phyloP scores from a whole-genome alignment of 2,329 filamentous ascomycete genomes.

The Penicillium sp. region DNA sequence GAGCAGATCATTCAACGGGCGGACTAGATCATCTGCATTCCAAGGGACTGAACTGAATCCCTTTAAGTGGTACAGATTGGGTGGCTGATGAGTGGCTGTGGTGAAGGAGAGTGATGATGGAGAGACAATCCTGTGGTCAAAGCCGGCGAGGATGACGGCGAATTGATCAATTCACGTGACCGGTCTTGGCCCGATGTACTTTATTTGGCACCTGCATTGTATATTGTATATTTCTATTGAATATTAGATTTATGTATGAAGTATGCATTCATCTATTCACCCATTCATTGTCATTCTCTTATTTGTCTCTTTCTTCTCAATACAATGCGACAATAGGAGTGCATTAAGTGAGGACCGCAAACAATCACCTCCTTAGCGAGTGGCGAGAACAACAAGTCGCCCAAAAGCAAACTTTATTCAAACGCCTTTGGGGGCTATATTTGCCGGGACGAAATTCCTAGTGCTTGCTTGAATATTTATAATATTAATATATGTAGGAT shows the following conservation, averaged over 20 bases:
- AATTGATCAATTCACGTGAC: conserved; percentile 11
- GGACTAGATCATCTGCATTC: conserved; percentile 37
- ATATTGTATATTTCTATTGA: neutral
- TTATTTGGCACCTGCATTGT: conserved; percentile 12
- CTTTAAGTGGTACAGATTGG: conserved; percentile 13
- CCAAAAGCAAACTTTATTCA: neutral
- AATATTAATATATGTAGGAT: neutral
- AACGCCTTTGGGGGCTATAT: neutral
- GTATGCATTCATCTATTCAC: neutral
- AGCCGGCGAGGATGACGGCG: conserved; percentile 20
- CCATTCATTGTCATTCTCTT: neutral
- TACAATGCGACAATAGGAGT: neutral
- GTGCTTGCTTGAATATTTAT: neutral
- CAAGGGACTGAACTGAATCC: conserved; percentile 23
- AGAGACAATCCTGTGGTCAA: conserved; percentile 16
- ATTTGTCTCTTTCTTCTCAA: neutral
- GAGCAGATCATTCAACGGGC: conserved; percentile 36
- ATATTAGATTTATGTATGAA: neutral
- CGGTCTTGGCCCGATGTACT: conserved; percentile 5
- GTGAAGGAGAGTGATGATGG: conserved; percentile 20
- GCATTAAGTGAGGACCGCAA: neutral
- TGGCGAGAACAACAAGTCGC: neutral
- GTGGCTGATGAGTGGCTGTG: conserved; percentile 19
- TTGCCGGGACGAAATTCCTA: neutral
- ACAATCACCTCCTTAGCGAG: neutral